These are phyloP conservation scores for Citrus medica DNA, from an alignment of 345 rosid species.

Conservation along the genomic window DNA sequence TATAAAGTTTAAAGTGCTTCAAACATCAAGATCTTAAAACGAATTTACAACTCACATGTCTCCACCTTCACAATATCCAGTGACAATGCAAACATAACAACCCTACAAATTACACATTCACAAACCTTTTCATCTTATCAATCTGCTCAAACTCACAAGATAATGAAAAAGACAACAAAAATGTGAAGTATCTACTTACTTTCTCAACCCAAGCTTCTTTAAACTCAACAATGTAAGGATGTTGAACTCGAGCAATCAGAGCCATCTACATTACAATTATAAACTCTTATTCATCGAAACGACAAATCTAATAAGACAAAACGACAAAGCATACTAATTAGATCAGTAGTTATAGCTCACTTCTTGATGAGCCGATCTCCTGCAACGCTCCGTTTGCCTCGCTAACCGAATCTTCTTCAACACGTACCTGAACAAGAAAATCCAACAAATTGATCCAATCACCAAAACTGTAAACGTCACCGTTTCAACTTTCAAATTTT, in stretches of 20 bases:
- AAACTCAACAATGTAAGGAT: constrained; percentile 92
- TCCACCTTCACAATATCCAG: constrained; percentile 99
- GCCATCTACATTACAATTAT: constrained; percentile 66
- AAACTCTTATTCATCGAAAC: not conserved
- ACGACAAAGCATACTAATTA: not conserved
- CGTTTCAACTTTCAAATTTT: not conserved
- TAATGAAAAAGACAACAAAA: not conserved
- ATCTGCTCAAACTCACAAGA: not conserved
- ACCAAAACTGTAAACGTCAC: not conserved
- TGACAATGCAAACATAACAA: constrained; percentile 96
- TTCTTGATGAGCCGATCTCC: constrained; percentile 99
- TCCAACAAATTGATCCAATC: constrained; percentile 1
- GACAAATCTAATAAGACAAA: not conserved
- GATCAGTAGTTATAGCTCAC: constrained; percentile 27
- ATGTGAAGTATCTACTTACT: constrained; percentile 33
- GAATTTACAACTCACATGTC: constrained; percentile 74
- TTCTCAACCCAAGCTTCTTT: constrained; percentile 99
- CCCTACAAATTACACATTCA: constrained; percentile 54
- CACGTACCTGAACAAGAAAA: constrained; percentile 58
- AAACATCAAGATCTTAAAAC: constrained; percentile 2
- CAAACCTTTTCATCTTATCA: not conserved
- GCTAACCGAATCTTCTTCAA: constrained; percentile 98
- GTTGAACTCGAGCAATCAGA: constrained; percentile 83
- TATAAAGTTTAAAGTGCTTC: not conserved
- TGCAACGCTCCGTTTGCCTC: constrained; percentile 89